Evolutionary conservation across 768 basidiomycete genomes (phyloP).

Genomic region (Vishniacozyma victoriae): DNA sequence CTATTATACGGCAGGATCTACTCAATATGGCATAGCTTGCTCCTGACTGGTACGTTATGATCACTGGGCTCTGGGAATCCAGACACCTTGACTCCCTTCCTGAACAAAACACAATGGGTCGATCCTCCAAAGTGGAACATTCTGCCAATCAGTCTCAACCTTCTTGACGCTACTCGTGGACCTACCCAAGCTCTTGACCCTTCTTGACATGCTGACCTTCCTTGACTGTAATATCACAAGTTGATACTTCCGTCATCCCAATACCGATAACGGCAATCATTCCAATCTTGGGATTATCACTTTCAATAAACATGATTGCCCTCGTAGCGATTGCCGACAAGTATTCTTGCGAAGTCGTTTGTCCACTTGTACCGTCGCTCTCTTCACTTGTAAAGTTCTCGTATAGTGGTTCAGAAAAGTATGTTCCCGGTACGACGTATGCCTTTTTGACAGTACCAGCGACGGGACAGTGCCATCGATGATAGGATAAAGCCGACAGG

Average conservation of each 20-base stretch:
- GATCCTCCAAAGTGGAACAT: conserved; percentile 62
- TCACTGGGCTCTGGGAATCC: conserved; percentile 39
- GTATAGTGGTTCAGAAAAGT: conserved; percentile 44
- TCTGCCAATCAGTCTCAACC: conserved; percentile 6
- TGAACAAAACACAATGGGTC: conserved; percentile 53
- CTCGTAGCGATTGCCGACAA: conserved; percentile 53
- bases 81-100: conserved; percentile 45
- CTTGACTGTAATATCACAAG: conserved; percentile 54
- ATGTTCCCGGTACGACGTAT: conserved; percentile 45
- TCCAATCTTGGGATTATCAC: conserved; percentile 55
- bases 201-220: conserved; percentile 52
- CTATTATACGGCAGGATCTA: too few relatives aligned
- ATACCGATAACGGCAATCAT: conserved; percentile 58
- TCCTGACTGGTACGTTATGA: conserved; percentile 46
- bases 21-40: conserved; percentile 38
- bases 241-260: conserved; percentile 62
- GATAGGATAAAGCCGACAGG: conserved; percentile 56
- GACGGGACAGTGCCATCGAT: conserved; percentile 62
- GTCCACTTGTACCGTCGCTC: conserved; percentile 35
- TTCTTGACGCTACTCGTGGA: neutral
- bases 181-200: conserved; percentile 56
- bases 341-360: conserved; percentile 47
- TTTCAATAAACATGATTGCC: conserved; percentile 56
- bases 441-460: conserved; percentile 53
- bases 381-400: conserved; percentile 50